These are phyloP conservation scores for Pelargonium nanum DNA, from an alignment of 345 rosid genomes.

Conservation along the genomic window DNA sequence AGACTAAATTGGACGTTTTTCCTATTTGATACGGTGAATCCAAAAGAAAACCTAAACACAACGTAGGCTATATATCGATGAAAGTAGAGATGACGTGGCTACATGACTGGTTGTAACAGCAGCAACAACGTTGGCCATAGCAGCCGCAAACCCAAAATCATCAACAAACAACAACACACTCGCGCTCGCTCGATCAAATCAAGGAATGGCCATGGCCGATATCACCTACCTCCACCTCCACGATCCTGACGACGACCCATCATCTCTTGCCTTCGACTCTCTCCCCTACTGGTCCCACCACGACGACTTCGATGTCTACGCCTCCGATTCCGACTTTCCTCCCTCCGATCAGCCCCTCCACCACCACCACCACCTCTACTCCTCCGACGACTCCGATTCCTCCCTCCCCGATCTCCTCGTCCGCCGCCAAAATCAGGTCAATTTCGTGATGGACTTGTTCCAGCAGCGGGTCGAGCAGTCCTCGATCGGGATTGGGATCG, in stretches of 20 bases:
- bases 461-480: constrained; percentile 90
- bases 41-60: too few relatives aligned
- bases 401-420: constrained; percentile 40
- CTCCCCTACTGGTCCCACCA: constrained; percentile 10
- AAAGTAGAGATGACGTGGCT: too few relatives aligned
- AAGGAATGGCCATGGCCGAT: background rate
- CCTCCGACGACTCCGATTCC: constrained; percentile 21
- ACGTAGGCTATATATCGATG: too few relatives aligned
- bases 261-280: background rate
- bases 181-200: too few relatives aligned
- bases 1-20: too few relatives aligned
- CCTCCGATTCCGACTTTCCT: constrained; percentile 23
- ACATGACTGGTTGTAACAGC: too few relatives aligned
- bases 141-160: too few relatives aligned
- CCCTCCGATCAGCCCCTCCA: constrained; percentile 7
- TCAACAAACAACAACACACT: too few relatives aligned
- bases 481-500: constrained; percentile 34
- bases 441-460: constrained; percentile 82
- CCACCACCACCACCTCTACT: background rate
- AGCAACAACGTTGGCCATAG: too few relatives aligned
- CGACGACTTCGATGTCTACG: constrained; percentile 16
- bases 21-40: too few relatives aligned
- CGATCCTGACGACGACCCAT: background rate
- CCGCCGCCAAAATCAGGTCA: constrained; percentile 47
- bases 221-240: background rate